Evolutionary conservation across 2,329 filamentous ascomycete species (phyloP).

Genomic region (Colletotrichum scovillei): DNA sequence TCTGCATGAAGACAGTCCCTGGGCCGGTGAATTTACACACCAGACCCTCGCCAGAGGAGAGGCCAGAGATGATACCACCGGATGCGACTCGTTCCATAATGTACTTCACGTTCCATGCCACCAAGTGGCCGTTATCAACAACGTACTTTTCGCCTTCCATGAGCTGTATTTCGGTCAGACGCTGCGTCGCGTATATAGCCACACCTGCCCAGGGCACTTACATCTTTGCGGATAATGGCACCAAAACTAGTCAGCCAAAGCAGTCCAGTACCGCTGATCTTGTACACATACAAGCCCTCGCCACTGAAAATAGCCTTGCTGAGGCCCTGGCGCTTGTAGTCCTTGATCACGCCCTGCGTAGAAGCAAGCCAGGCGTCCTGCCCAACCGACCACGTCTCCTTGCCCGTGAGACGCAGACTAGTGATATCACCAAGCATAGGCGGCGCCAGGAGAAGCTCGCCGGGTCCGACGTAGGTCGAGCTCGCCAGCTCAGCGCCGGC

Average conservation of each 20-base stretch:
- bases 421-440: constrained; percentile 86
- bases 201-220: constrained; percentile 57
- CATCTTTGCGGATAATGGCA: constrained; percentile 94
- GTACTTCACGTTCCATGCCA: constrained; percentile 98
- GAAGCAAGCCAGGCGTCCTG: constrained; percentile 87
- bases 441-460: constrained; percentile 88
- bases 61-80: constrained; percentile 90
- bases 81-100: constrained; percentile 89
- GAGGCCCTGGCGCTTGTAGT: constrained; percentile 87
- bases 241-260: constrained; percentile 94
- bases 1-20: constrained; percentile 92
- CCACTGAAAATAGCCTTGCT: constrained; percentile 94
- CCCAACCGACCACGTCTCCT: constrained; percentile 84
- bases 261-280: constrained; percentile 82
- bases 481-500: constrained; percentile 81
- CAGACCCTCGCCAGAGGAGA: constrained; percentile 85
- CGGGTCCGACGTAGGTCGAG: constrained; percentile 88
- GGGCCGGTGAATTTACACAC: constrained; percentile 96
- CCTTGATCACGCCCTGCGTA: constrained; percentile 88
- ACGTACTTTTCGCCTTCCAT: constrained; percentile 85
- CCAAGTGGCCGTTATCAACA: constrained; percentile 91
- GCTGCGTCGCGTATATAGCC: too few species aligned
- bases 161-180: constrained; percentile 46
- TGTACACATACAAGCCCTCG: constrained; percentile 92
- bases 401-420: constrained; percentile 77